Conservation (phyloP, 2,329 filamentous ascomycete genomes). For the Xylaria sp. region DNA sequence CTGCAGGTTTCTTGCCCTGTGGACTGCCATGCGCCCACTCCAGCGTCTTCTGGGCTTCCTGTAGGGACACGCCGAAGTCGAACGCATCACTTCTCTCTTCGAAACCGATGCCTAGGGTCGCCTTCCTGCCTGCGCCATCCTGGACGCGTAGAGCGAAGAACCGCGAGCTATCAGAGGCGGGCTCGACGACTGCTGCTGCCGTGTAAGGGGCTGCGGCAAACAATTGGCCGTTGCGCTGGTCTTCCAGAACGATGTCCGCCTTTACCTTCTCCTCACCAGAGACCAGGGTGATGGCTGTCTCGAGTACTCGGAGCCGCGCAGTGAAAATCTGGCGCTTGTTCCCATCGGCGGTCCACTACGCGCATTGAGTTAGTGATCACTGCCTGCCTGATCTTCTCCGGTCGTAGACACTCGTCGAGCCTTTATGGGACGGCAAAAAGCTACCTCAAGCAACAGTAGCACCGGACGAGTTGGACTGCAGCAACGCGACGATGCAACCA, state of each 20-base stretch:
- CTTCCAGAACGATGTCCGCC: conserved; percentile 82
- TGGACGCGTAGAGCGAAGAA: conserved; percentile 88
- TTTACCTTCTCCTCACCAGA: conserved; percentile 67
- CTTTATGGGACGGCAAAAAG: conserved; percentile 3
- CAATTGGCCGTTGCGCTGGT: conserved; percentile 75
- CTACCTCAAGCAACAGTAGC: neutral
- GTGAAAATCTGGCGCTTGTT: conserved; percentile 84
- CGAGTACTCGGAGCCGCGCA: conserved; percentile 79
- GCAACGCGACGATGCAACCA: conserved; percentile 1
- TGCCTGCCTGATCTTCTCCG: neutral
- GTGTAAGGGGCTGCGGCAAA: conserved; percentile 88
- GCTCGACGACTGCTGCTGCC: conserved; percentile 72
- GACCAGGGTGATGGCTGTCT: conserved; percentile 69
- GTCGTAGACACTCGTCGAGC: neutral
- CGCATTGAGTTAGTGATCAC: conserved; percentile 25
- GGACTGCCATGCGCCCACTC: conserved; percentile 63
- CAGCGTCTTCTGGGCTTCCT: conserved; percentile 78
- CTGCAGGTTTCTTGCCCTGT: conserved; percentile 50
- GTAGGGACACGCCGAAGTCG: conserved; percentile 82
- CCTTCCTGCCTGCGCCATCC: conserved; percentile 78
- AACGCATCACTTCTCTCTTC: conserved; percentile 88
- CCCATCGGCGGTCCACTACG: conserved; percentile 74
- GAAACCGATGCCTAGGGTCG: conserved; percentile 84
- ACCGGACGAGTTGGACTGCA: neutral
- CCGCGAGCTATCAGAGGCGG: conserved; percentile 79